Evolutionary conservation across 129 eudicot species (phyloP).

Genomic region (Chrysanthemum lavandulifolium): DNA sequence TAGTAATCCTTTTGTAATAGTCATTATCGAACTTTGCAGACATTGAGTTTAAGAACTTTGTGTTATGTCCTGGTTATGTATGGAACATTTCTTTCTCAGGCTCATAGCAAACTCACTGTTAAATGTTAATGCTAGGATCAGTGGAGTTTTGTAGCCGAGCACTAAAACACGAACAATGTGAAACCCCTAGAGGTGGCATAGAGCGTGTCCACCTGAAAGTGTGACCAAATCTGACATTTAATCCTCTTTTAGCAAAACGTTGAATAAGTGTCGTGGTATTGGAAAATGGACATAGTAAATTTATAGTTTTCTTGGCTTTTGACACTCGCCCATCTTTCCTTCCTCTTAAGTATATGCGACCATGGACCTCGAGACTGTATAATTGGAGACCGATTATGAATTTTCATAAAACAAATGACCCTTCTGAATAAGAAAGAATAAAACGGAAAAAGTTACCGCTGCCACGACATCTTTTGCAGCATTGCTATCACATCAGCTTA

Average conservation of each 20-base stretch:
- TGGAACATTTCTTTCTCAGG: conserved; percentile 58
- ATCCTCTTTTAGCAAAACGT: conserved; percentile 60
- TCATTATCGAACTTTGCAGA: conserved; percentile 69
- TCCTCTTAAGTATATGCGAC: conserved; percentile 74
- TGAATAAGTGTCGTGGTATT: conserved; percentile 63
- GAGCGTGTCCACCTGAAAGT: conserved; percentile 70
- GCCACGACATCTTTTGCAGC: conserved; percentile 77
- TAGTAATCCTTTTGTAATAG: conserved; percentile 51
- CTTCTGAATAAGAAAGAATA: not conserved
- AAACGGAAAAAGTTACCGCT: conserved; percentile 41
- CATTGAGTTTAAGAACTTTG: conserved; percentile 66
- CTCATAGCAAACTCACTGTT: conserved; percentile 40
- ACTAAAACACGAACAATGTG: conserved; percentile 74
- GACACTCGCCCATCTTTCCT: conserved; percentile 78
- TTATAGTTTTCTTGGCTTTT: conserved; percentile 60
- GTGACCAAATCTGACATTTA: conserved; percentile 64
- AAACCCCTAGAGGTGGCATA: conserved; percentile 49
- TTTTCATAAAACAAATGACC: not conserved
- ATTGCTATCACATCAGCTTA: conserved; percentile 74
- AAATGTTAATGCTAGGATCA: conserved; percentile 51
- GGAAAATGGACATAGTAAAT: conserved; percentile 44
- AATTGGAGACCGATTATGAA: not conserved
- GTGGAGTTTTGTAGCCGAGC: conserved; percentile 54
- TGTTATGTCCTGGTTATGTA: conserved; percentile 42
- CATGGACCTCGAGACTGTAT: conserved; percentile 72